Conservation (phyloP, 1,284 basidiomycete genomes). For the Calocybe gambosa region DNA sequence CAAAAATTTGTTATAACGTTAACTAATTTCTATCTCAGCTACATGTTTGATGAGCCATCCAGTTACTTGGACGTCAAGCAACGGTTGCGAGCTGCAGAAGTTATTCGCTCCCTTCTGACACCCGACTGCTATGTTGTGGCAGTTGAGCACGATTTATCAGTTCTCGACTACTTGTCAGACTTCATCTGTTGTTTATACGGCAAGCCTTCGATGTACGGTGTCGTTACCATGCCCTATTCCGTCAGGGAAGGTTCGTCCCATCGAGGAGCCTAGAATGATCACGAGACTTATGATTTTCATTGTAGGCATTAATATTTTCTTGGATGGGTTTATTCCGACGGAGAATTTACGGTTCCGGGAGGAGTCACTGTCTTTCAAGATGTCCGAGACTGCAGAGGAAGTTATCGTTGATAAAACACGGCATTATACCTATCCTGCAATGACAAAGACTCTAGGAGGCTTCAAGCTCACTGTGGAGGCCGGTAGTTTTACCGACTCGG, state of each 20-base stretch:
- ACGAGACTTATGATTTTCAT: no score
- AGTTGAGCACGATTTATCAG: slow-evolving; percentile 96
- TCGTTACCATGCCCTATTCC: slow-evolving; percentile 96
- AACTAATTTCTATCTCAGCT: slow-evolving; percentile 37
- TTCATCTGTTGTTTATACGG: slow-evolving; percentile 97
- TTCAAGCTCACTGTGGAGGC: slow-evolving; percentile 91
- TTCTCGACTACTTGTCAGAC: slow-evolving; percentile 95
- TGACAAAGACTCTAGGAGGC: slow-evolving; percentile 90
- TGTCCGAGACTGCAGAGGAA: slow-evolving; percentile 92
- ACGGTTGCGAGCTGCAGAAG: slow-evolving; percentile 91
- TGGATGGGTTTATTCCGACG: slow-evolving; percentile 97
- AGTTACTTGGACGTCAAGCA: slow-evolving; percentile 95
- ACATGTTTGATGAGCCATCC: slow-evolving; percentile 98
- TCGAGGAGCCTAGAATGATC: background rate
- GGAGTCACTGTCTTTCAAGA: slow-evolving; percentile 92
- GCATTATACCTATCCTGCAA: slow-evolving; percentile 84
- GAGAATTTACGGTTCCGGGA: slow-evolving; percentile 96
- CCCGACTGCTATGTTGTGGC: slow-evolving; percentile 88
- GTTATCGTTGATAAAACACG: slow-evolving; percentile 76
- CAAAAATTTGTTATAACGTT: background rate
- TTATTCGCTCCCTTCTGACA: slow-evolving; percentile 80
- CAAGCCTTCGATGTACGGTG: slow-evolving; percentile 94
- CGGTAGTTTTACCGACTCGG: slow-evolving; percentile 90
- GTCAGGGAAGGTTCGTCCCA: slow-evolving; percentile 79
- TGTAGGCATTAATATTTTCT: slow-evolving; percentile 93